Evolutionary conservation across 1,139 yeast genomes (phyloP).

Genomic region (Meyerozyma athensensis): DNA sequence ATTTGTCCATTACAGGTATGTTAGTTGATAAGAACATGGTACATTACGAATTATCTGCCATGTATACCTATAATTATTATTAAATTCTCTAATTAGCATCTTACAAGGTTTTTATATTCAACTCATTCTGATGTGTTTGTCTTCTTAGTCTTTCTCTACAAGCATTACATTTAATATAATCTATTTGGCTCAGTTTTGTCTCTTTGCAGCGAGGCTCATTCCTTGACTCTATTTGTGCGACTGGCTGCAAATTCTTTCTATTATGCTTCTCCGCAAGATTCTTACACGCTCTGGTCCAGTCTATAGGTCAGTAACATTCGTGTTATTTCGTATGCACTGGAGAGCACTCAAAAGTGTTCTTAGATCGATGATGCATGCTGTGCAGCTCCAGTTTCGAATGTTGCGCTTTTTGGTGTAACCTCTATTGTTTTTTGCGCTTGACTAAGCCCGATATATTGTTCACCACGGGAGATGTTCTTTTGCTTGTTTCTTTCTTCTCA

Average conservation of each 20-base stretch:
- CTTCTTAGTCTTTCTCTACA: too few species aligned
- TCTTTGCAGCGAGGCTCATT: too few species aligned
- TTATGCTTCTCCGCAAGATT: background rate
- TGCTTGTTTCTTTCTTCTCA: background rate
- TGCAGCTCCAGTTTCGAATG: slow-evolving; percentile 1
- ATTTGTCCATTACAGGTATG: too few species aligned
- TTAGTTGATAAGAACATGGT: too few species aligned
- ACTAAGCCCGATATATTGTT: slow-evolving; percentile 25
- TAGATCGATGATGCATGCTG: background rate
- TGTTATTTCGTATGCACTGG: background rate
- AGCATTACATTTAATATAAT: too few species aligned
- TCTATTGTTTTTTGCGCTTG: slow-evolving; percentile 18
- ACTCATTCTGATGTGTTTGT: too few species aligned
- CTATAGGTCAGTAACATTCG: background rate
- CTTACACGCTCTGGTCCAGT: background rate
- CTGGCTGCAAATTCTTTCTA: background rate
- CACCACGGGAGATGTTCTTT: slow-evolving; percentile 8
- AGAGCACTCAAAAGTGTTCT: background rate
- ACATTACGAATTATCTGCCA: too few species aligned
- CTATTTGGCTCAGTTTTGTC: too few species aligned
- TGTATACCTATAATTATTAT: too few species aligned
- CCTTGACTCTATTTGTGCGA: background rate
- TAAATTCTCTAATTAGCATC: too few species aligned
- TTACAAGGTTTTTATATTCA: too few species aligned
- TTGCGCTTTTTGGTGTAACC: background rate